phyloP scores from a whole-genome alignment of 768 basidiomycete genomes.

The Lactarius trivialis region DNA sequence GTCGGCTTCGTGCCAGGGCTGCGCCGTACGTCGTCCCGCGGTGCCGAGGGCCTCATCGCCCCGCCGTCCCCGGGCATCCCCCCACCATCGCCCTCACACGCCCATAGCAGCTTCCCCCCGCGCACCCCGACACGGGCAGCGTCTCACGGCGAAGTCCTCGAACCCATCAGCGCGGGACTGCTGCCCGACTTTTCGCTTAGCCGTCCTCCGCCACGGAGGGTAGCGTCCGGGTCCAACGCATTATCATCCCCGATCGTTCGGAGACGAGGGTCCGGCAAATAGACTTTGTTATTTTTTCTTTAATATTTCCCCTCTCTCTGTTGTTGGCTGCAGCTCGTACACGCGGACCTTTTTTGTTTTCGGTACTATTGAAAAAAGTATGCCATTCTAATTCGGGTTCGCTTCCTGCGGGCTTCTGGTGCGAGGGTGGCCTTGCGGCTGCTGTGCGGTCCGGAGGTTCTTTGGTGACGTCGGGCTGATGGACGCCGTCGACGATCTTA shows the following conservation, averaged over 20 bases:
- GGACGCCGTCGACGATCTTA: background rate
- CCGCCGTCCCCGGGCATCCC: slow-evolving; percentile 45
- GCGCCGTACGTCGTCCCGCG: slow-evolving; percentile 39
- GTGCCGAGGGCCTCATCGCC: slow-evolving; percentile 64
- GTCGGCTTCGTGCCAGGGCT: slow-evolving; percentile 41
- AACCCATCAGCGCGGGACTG: slow-evolving; percentile 15
- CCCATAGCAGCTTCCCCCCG: slow-evolving; percentile 21
- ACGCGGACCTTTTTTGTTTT: background rate
- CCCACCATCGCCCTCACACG: slow-evolving; percentile 22
- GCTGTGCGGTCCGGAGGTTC: background rate
- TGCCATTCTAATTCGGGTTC: background rate
- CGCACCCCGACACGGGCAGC: slow-evolving; percentile 17
- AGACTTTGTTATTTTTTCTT: background rate
- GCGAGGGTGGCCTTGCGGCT: background rate
- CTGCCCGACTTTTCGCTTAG: slow-evolving; percentile 24
- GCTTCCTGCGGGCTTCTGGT: background rate
- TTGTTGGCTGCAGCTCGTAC: background rate
- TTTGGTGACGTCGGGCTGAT: background rate
- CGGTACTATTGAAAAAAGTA: background rate
- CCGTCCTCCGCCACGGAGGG: slow-evolving; percentile 23
- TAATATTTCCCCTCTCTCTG: background rate
- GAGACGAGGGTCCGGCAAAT: slow-evolving; percentile 13
- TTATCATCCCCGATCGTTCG: background rate
- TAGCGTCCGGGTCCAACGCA: slow-evolving; percentile 15
- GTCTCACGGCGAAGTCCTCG: slow-evolving; percentile 20